Conservation (phyloP, 2,329 filamentous ascomycete genomes). For the Triangularia verruculosa region DNA sequence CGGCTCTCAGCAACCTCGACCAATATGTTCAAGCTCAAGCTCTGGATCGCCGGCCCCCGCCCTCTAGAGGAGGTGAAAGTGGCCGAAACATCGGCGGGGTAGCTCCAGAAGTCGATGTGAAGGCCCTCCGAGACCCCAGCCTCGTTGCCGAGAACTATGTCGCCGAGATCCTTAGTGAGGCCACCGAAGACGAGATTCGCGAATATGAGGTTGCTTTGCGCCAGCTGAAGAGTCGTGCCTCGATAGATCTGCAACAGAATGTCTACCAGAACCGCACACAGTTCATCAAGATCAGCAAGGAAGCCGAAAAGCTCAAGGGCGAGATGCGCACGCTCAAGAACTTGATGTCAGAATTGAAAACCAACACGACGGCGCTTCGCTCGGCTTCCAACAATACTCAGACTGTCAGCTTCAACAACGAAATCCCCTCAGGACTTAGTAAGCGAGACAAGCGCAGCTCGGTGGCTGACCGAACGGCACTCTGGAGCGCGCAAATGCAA, state of each 20-base stretch:
- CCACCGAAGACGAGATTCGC: slow-evolving; percentile 81
- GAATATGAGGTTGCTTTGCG: slow-evolving; percentile 75
- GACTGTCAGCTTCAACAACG: slow-evolving; percentile 47
- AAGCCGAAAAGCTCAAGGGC: slow-evolving; percentile 93
- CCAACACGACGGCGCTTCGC: slow-evolving; percentile 66
- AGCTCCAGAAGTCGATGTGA: slow-evolving; percentile 61
- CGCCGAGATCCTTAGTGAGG: slow-evolving; percentile 71
- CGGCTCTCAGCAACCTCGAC: slow-evolving; percentile 58
- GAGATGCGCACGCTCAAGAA: slow-evolving; percentile 91
- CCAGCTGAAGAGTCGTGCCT: slow-evolving; percentile 73
- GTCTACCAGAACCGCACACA: slow-evolving; percentile 96
- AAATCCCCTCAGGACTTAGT: slow-evolving; percentile 55
- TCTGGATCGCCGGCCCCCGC: slow-evolving; percentile 47
- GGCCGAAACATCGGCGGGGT: slow-evolving; percentile 39
- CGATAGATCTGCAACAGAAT: slow-evolving; percentile 85
- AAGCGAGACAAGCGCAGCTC: slow-evolving; percentile 85
- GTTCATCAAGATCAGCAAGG: slow-evolving; percentile 99
- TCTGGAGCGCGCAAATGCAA: slow-evolving; percentile 71
- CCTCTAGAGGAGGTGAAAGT: slow-evolving; percentile 47
- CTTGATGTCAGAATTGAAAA: slow-evolving; percentile 88
- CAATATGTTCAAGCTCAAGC: slow-evolving; percentile 52
- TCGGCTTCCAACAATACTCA: slow-evolving; percentile 54
- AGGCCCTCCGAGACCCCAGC: slow-evolving; percentile 74
- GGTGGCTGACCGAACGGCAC: slow-evolving; percentile 65
- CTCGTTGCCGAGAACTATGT: slow-evolving; percentile 79